Evolutionary conservation across 163 green algal species (phyloP), one percentile per base, ranked within the genome.

Genomic region (Scenedesmus sp.): DNA sequence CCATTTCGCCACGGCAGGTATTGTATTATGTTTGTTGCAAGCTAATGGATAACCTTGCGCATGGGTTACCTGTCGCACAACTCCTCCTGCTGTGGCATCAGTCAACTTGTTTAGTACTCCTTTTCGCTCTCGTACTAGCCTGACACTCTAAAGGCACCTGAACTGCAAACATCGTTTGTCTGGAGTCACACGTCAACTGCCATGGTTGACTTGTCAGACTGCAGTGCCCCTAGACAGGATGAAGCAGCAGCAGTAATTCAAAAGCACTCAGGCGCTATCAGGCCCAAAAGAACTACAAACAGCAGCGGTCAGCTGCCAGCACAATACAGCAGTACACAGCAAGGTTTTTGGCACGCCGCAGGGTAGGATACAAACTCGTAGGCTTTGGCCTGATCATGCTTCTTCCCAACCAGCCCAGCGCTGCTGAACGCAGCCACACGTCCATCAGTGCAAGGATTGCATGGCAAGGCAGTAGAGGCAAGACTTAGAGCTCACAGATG

Each of bases 311-410:
- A 20, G 85, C 85, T 51, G 85, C 72, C 18, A 30, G 70, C 35
- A 90, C 37, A 24, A 84, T 90, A 53, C 70, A 79, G 30, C 33
- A 56, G 7, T 18, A 73, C 51, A 51, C 46, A n/a, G 7, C 3
- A 37, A 35, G 46, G n/a, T 90, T 90, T 40, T 53, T 90, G 16
- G 46, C 44, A 30, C 59, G 72, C 1, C 85, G 72, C 33, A 37
- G 78, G 70, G 85, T 89, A 61, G 3, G 83, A 53, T 3, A 6
- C 65, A 37, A 10, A 40, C 18, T 26, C 33, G 22, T 72, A 24
- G 53, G 53, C 13, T 16, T 22, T 24, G 7, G 26, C 53, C 13
- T 30, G 15, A 26, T 65, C 15, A 65, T 22, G 15, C 53, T 30
- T 30, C 24, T 30, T 30, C 24, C 9, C 26, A 26, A 79, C 10